Percentiles rank a stretch among this genome's conserved stretches.
These are phyloP conservation scores for Ceratocystis destructans DNA, from an alignment of 2,329 filamentous ascomycete genomes.

Conservation along the genomic window DNA sequence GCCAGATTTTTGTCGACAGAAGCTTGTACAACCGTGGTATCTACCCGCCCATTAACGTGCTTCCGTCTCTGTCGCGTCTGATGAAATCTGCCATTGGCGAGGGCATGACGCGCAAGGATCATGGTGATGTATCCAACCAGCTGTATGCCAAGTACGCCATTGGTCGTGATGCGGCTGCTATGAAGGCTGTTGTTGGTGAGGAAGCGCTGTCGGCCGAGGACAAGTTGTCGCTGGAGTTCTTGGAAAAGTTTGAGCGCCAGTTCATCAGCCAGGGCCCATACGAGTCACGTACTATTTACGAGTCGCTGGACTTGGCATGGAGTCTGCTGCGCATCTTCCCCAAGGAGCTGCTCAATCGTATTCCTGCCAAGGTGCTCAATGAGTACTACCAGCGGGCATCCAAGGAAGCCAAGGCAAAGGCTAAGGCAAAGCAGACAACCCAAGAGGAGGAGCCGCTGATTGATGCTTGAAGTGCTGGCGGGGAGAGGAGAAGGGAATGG, in stretches of 20 bases:
- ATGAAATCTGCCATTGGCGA: slow-evolving; percentile 99
- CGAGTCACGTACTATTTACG: slow-evolving; percentile 79
- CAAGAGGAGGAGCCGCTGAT: slow-evolving; percentile 46
- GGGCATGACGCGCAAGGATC: slow-evolving; percentile 89
- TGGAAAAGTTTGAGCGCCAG: slow-evolving; percentile 94
- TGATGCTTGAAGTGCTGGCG: slow-evolving; percentile 35
- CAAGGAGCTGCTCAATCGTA: slow-evolving; percentile 94
- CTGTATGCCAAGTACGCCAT: slow-evolving; percentile 99
- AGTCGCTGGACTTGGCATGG: slow-evolving; percentile 93
- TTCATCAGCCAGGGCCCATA: slow-evolving; percentile 90
- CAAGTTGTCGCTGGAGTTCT: slow-evolving; percentile 93
- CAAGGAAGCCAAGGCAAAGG: slow-evolving; percentile 49
- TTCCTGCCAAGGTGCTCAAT: slow-evolving; percentile 68
- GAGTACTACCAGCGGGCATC: slow-evolving; percentile 65
- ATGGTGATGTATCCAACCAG: slow-evolving; percentile 98
- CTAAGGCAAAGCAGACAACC: slow-evolving; percentile 37
- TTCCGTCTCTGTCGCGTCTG: slow-evolving; percentile 93
- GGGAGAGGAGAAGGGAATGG: neutral
- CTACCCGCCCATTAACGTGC: slow-evolving; percentile 96
- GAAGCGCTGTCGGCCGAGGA: slow-evolving; percentile 91
- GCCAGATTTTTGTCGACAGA: slow-evolving; percentile 95
- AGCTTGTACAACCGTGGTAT: slow-evolving; percentile 90
- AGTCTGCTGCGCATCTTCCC: slow-evolving; percentile 92
- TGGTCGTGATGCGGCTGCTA: slow-evolving; percentile 90
- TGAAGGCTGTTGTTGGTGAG: slow-evolving; percentile 99